phyloP scores from a whole-genome alignment of 768 basidiomycete species.

The Neoboletus magnificus region DNA sequence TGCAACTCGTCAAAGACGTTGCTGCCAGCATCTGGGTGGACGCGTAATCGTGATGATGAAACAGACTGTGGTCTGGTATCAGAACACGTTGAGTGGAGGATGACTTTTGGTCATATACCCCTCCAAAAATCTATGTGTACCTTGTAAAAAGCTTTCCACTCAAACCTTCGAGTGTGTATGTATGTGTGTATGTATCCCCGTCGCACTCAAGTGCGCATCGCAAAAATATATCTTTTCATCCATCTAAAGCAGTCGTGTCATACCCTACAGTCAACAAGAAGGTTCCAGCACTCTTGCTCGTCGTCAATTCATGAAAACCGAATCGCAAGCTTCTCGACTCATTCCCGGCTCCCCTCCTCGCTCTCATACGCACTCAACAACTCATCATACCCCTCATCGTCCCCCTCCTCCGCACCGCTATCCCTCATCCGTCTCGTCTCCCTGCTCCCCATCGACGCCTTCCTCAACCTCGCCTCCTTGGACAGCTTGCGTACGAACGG shows the following conservation, averaged over 20 bases:
- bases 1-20: constrained; percentile 32
- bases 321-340: not conserved
- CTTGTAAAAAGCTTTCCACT: not conserved
- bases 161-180: not conserved
- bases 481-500: constrained; percentile 30
- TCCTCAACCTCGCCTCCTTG: constrained; percentile 38
- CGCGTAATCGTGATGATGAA: constrained; percentile 1
- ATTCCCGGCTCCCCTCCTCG: constrained; percentile 48
- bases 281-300: not conserved
- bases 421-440: constrained; percentile 43
- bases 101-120: not conserved
- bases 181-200: not conserved
- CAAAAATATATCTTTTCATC: not conserved
- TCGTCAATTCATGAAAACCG: not conserved
- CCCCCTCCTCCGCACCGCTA: constrained; percentile 72
- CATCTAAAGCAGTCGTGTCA: not conserved
- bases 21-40: constrained; percentile 38
- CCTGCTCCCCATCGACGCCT: constrained; percentile 44
- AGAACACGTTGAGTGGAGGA: not conserved
- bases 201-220: not conserved
- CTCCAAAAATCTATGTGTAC: not conserved
- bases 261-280: constrained; percentile 1
- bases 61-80: not conserved
- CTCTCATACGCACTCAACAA: constrained; percentile 80
- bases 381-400: constrained; percentile 74